Evolutionary conservation across 768 basidiomycete genomes (phyloP), one percentile per base, ranked within the genome.

Genomic region (Cystobasidium ongulense): DNA sequence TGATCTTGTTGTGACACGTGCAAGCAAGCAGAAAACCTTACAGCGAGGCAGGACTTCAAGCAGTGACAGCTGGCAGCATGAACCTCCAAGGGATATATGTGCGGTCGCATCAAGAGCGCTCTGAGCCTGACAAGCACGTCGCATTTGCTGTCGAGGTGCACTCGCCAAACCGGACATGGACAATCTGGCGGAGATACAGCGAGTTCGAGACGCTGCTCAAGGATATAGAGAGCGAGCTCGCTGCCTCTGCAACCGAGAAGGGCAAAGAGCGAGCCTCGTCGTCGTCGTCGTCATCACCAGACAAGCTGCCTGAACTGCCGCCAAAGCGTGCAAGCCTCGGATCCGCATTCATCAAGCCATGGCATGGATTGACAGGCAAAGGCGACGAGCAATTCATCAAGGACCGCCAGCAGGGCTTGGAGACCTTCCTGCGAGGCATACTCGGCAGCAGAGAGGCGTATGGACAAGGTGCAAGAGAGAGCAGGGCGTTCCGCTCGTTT

Each of bases 141-240:
- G 91, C 90, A 78, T 94, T 90, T 82, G 85, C 85, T 74, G 90
- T 94, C 80, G 87, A 89, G 78, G 88, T 96, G 76, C 87, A 90
- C 78, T 92, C 91, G 3, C 88, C 90, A 74, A 50, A 8, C 43
- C 88, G 90, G 76, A 89, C 91, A 80, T 97, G 94, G 94, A 88
- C 89, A 73, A 91, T 95, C 85, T 91, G 90, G 88, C 85, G 89
- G 73, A 89, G 94, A 65, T 97, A 96, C 82, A 93, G 91, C 63
- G 94, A 97, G 82, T 97, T 97, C 82, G 88, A 87, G 79, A 90
- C 92, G 79, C 87, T 97, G 11, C 86, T 94, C 81, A 85, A 86
- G 13, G 91, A 94, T 78, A 86, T 95, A 78, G 68, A 71, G 53
- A 27, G 23, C n/a, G 68, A 71, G 54, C 50, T 71, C 7, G 53